These are phyloP conservation scores for Cynara cardunculus DNA, from an alignment of 129 eudicot species.

Conservation along the genomic window DNA sequence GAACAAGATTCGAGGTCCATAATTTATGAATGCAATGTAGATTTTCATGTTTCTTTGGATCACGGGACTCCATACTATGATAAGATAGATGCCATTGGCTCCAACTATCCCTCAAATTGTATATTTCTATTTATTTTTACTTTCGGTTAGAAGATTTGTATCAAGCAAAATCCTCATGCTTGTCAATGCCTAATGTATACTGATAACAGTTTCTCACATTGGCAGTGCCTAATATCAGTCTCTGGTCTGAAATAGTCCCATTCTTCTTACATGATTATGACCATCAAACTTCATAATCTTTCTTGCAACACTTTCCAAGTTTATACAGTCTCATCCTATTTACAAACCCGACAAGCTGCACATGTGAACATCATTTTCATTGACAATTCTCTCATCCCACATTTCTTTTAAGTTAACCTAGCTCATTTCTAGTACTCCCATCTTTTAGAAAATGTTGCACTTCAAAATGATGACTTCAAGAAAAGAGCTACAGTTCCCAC, in stretches of 20 bases:
- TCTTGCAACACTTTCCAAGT: background rate
- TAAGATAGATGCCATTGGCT: background rate
- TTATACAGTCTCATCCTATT: background rate
- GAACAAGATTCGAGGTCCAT: background rate
- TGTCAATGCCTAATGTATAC: background rate
- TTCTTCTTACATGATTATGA: background rate
- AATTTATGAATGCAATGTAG: background rate
- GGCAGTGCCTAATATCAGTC: background rate
- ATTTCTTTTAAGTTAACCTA: background rate
- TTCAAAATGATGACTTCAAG: background rate
- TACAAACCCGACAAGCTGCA: background rate
- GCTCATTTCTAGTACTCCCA: background rate
- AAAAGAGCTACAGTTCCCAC: background rate
- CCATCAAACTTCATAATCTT: background rate
- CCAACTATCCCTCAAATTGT: background rate
- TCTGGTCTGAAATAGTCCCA: background rate
- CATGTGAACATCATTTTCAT: background rate
- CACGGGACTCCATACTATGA: background rate
- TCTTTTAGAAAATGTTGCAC: background rate
- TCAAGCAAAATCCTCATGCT: background rate
- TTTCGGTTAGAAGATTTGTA: background rate
- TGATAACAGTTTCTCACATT: background rate
- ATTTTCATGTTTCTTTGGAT: background rate
- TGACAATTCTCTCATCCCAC: background rate
- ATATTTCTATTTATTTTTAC: background rate